phyloP scores from a whole-genome alignment of 139 green algal species.

The Auxenochlorella pyrenoidosa region DNA sequence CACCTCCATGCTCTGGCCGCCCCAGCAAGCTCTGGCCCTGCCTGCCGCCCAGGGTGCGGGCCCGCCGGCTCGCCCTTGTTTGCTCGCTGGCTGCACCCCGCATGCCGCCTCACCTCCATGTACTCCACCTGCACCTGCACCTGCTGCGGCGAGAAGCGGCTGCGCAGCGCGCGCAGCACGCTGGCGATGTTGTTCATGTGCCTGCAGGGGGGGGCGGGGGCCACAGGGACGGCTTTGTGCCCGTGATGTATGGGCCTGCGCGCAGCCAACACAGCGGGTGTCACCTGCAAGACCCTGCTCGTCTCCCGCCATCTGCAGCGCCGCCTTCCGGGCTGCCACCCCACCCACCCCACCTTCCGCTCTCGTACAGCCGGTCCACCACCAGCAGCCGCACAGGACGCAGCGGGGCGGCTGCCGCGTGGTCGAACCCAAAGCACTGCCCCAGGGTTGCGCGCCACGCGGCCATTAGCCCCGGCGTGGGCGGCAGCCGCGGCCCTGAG shows the following conservation, averaged over 20 bases:
- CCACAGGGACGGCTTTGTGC: background rate
- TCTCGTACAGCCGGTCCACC: background rate
- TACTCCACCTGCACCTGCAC: background rate
- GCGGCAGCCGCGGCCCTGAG: background rate
- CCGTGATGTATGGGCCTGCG: background rate
- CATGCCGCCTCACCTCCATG: slow-evolving; percentile 11
- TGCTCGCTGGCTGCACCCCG: too few species aligned
- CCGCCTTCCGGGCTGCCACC: background rate
- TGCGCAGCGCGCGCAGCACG: background rate
- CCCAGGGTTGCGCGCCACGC: background rate
- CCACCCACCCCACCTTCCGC: background rate
- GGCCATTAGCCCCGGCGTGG: background rate
- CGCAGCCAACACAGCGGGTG: background rate
- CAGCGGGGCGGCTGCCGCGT: background rate
- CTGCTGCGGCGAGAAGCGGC: background rate
- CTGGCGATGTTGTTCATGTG: background rate
- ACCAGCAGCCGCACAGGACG: background rate
- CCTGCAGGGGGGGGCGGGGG: background rate
- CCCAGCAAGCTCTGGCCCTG: background rate
- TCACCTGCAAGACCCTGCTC: background rate
- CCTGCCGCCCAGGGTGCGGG: too few species aligned
- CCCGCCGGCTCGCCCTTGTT: too few species aligned
- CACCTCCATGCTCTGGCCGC: too few species aligned
- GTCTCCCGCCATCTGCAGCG: too few species aligned
- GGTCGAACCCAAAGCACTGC: slow-evolving; percentile 2